These are phyloP conservation scores for Russula olivacea DNA, from an alignment of 768 basidiomycete species.

Conservation along the genomic window DNA sequence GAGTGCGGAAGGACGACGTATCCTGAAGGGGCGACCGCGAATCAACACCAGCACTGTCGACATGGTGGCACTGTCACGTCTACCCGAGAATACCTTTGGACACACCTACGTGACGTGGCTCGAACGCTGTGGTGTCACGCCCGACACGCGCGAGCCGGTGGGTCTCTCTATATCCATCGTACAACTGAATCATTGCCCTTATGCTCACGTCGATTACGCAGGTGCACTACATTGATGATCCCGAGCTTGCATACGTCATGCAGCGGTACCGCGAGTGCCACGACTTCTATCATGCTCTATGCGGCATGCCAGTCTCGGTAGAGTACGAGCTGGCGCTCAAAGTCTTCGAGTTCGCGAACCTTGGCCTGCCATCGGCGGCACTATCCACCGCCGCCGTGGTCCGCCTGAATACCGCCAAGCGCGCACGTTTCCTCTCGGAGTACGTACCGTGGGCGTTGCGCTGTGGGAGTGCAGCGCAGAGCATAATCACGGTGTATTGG, in stretches of 20 bases:
- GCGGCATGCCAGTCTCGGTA: conserved; percentile 82
- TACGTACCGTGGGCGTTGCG: conserved; percentile 91
- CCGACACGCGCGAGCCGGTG: conserved; percentile 90
- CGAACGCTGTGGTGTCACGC: conserved; percentile 78
- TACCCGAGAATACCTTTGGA: conserved; percentile 81
- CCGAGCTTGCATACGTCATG: conserved; percentile 96
- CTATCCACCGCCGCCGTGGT: conserved; percentile 78
- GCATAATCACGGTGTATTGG: conserved; percentile 91
- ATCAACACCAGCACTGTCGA: conserved; percentile 74
- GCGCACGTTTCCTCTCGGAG: conserved; percentile 55
- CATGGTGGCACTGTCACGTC: conserved; percentile 55
- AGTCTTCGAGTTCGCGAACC: conserved; percentile 88
- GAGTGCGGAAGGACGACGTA: conserved; percentile 74
- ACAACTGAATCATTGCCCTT: background rate
- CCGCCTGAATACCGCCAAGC: conserved; percentile 46
- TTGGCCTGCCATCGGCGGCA: conserved; percentile 82
- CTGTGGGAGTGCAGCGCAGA: conserved; percentile 68
- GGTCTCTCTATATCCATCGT: conserved; percentile 25
- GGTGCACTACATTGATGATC: conserved; percentile 94
- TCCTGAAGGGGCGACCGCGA: conserved; percentile 78
- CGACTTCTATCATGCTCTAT: conserved; percentile 93
- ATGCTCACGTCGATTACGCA: conserved; percentile 31
- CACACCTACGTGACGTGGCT: conserved; percentile 87
- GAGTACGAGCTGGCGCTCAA: conserved; percentile 92
- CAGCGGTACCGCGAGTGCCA: conserved; percentile 97